Percentiles rank a stretch among this genome's conserved stretches.
Conservation (phyloP, 2,329 filamentous ascomycete species). For the Pseudogymnoascus sp. region DNA sequence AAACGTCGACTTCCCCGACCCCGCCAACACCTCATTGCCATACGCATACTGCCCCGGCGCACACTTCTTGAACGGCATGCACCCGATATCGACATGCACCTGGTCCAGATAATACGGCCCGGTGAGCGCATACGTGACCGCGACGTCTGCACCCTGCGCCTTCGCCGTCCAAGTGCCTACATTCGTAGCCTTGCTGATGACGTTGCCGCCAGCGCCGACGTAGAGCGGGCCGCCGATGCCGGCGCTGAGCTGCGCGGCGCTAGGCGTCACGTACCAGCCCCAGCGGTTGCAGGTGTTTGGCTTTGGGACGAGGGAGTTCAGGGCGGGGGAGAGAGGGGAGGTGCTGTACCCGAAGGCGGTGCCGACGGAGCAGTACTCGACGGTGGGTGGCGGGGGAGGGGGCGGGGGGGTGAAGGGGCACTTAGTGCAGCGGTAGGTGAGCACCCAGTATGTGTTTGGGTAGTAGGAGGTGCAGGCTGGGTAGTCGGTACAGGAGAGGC, state of each 20-base stretch:
- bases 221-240: conserved; percentile 8
- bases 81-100: background rate
- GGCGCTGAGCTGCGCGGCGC: background rate
- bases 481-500: background rate
- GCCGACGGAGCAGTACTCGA: background rate
- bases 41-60: background rate
- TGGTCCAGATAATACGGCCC: background rate
- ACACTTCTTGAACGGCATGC: background rate
- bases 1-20: background rate
- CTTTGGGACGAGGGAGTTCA: conserved; percentile 7
- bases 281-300: conserved; percentile 9
- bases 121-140: background rate
- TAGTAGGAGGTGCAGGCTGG: background rate
- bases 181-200: conserved; percentile 8
- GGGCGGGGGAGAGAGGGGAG: background rate
- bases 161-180: conserved; percentile 5
- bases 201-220: conserved; percentile 9
- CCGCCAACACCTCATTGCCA: background rate
- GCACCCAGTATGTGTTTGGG: background rate
- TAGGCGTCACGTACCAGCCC: conserved; percentile 8
- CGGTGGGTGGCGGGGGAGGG: background rate
- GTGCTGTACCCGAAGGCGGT: background rate
- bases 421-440: background rate
- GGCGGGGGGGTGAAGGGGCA: background rate
- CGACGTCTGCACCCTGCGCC: background rate